A percentile compares a stretch with the other conserved stretches of the same genome.
Conservation (phyloP, 2,329 filamentous ascomycete species). For the Saccharata proteae region DNA sequence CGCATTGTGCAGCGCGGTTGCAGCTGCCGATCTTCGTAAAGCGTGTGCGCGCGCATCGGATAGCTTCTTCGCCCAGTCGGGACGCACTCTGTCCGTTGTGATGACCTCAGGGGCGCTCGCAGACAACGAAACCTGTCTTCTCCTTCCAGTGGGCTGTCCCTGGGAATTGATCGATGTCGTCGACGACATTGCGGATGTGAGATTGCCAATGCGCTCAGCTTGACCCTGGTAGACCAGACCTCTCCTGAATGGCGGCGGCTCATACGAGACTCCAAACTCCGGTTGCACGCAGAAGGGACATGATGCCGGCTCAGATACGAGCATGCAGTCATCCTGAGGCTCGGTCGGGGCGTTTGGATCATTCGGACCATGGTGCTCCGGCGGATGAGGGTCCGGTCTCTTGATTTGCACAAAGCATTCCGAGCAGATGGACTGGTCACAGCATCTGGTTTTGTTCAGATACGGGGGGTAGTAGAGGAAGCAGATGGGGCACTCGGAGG, state of each 20-base stretch:
- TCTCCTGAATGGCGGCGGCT: constrained; percentile 75
- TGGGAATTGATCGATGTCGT: constrained; percentile 49
- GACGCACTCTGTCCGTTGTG: constrained; percentile 81
- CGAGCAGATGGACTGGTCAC: constrained; percentile 91
- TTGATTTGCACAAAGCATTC: constrained; percentile 99
- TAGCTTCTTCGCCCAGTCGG: constrained; percentile 89
- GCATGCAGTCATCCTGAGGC: constrained; percentile 43
- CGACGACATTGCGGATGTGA: constrained; percentile 69
- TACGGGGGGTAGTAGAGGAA: constrained; percentile 93
- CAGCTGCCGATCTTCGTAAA: constrained; percentile 76
- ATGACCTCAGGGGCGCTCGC: constrained; percentile 77
- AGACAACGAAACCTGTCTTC: constrained; percentile 59
- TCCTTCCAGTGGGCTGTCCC: constrained; percentile 35
- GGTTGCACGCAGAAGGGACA: constrained; percentile 93
- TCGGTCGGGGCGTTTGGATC: constrained; percentile 31
- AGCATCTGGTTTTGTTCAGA: constrained; percentile 87
- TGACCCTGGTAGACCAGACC: constrained; percentile 57
- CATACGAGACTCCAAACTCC: constrained; percentile 94
- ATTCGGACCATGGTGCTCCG: constrained; percentile 51
- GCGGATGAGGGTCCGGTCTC: constrained; percentile 77
- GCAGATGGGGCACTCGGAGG: constrained; percentile 86
- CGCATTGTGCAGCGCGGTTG: constrained; percentile 86
- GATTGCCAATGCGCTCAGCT: constrained; percentile 39
- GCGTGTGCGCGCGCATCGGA: constrained; percentile 74
- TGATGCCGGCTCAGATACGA: constrained; percentile 81